A percentile compares a stretch with the other conserved stretches of the same genome.
Evolutionary conservation across 2,329 filamentous ascomycete species (phyloP).

Genomic region (Aspergillus proliferans): DNA sequence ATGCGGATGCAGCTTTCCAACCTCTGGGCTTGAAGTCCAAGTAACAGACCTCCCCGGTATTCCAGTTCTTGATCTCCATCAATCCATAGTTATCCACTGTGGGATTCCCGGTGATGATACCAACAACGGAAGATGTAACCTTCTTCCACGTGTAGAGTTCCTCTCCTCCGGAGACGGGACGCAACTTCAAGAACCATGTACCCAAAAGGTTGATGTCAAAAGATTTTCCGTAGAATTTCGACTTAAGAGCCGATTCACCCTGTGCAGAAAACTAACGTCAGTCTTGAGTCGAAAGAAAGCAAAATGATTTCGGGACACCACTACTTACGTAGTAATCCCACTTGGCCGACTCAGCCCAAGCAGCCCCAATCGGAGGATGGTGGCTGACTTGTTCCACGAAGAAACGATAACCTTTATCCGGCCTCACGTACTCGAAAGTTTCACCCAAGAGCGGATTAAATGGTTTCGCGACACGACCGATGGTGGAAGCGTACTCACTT

Average conservation of each 20-base stretch:
- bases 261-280: conserved; percentile 29
- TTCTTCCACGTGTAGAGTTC: conserved; percentile 99
- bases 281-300: not conserved
- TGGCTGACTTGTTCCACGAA: conserved; percentile 98
- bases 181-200: conserved; percentile 89
- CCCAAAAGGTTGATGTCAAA: conserved; percentile 96
- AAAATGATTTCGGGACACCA: not conserved
- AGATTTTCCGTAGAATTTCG: conserved; percentile 94
- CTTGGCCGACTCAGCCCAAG: conserved; percentile 81
- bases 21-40: conserved; percentile 92
- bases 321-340: conserved; percentile 78
- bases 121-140: conserved; percentile 93
- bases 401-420: conserved; percentile 96
- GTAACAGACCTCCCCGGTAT: conserved; percentile 80
- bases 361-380: conserved; percentile 89
- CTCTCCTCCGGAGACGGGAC: conserved; percentile 66
- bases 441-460: conserved; percentile 96
- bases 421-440: conserved; percentile 91
- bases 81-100: conserved; percentile 96
- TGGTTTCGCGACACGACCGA: conserved; percentile 92
- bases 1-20: conserved; percentile 91
- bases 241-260: conserved; percentile 90
- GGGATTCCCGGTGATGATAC: conserved; percentile 94
- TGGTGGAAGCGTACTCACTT: conserved; percentile 94
- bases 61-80: conserved; percentile 98